Conservation (phyloP, 805 yeast genomes). For the Metschnikowia koreensis region DNA sequence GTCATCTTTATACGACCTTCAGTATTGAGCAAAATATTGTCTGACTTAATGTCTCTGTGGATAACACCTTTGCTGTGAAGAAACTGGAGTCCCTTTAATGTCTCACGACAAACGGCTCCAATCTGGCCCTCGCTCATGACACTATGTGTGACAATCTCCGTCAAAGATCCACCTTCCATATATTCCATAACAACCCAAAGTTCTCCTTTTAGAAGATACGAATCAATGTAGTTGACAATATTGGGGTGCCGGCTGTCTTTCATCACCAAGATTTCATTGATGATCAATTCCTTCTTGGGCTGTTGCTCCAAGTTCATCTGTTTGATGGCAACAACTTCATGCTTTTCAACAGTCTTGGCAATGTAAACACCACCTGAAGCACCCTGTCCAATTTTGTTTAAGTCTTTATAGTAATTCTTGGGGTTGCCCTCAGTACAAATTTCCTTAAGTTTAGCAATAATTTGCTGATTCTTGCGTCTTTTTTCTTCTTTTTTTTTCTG, state of each 20-base stretch:
- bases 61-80: constrained; percentile 90
- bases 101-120: constrained; percentile 91
- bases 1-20: constrained; percentile 91
- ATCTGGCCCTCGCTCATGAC: constrained; percentile 92
- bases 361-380: constrained; percentile 97
- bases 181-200: constrained; percentile 99
- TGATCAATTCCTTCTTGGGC: constrained; percentile 91
- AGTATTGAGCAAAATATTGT: constrained; percentile 79
- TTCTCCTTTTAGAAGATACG: constrained; percentile 58
- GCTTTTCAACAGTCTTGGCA: constrained; percentile 54
- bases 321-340: constrained; percentile 74
- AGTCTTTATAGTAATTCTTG: constrained; percentile 57
- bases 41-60: constrained; percentile 95
- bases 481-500: constrained; percentile 79
- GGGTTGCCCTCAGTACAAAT: constrained; percentile 91
- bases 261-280: constrained; percentile 33
- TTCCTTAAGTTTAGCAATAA: constrained; percentile 63
- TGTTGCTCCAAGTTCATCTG: constrained; percentile 95
- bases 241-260: constrained; percentile 21
- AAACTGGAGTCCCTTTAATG: constrained; percentile 80
- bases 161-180: constrained; percentile 97
- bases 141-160: constrained; percentile 90
- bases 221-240: constrained; percentile 21
- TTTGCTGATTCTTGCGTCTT: constrained; percentile 66
- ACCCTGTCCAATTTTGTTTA: constrained; percentile 93